These are phyloP conservation scores for Tremella mesenterica DNA, from an alignment of 768 basidiomycete species.

Conservation along the genomic window DNA sequence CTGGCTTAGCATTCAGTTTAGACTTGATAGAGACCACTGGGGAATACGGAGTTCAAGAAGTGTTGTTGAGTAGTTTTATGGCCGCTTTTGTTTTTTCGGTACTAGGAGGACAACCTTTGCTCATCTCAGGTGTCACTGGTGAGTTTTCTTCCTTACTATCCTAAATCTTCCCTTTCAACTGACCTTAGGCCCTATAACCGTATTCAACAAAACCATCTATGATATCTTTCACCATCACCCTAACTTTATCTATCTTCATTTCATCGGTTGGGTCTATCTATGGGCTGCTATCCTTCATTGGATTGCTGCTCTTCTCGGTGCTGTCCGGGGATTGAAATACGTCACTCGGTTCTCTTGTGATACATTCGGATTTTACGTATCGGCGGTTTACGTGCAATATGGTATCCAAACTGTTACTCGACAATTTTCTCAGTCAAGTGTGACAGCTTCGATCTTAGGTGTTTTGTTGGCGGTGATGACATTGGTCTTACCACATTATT, in stretches of 20 bases:
- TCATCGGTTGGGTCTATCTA: conserved; percentile 85
- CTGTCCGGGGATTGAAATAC: conserved; percentile 67
- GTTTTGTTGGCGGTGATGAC: conserved; percentile 61
- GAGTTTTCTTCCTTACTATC: conserved; percentile 8
- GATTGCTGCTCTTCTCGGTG: conserved; percentile 69
- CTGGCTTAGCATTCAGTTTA: conserved; percentile 83
- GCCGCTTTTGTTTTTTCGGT: conserved; percentile 79
- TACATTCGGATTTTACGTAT: conserved; percentile 86
- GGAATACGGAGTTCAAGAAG: conserved; percentile 82
- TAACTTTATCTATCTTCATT: conserved; percentile 65
- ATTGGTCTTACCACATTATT: conserved; percentile 65
- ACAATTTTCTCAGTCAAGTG: conserved; percentile 51
- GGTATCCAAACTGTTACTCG: conserved; percentile 74
- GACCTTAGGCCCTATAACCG: conserved; percentile 69
- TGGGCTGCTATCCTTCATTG: conserved; percentile 77
- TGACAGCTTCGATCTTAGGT: conserved; percentile 32
- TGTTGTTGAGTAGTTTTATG: conserved; percentile 62
- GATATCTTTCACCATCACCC: conserved; percentile 52
- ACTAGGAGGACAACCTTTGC: conserved; percentile 81
- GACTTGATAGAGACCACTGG: conserved; percentile 85
- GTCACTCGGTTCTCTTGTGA: conserved; percentile 86
- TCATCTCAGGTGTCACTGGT: conserved; percentile 87
- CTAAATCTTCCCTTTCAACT: not conserved
- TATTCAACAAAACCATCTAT: conserved; percentile 83
- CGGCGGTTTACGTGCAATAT: conserved; percentile 66